A percentile compares a stretch with the other conserved stretches of the same genome.
phyloP scores from a whole-genome alignment of 371 early-diverging fungal genomes.

The Apophysomyces elegans region DNA sequence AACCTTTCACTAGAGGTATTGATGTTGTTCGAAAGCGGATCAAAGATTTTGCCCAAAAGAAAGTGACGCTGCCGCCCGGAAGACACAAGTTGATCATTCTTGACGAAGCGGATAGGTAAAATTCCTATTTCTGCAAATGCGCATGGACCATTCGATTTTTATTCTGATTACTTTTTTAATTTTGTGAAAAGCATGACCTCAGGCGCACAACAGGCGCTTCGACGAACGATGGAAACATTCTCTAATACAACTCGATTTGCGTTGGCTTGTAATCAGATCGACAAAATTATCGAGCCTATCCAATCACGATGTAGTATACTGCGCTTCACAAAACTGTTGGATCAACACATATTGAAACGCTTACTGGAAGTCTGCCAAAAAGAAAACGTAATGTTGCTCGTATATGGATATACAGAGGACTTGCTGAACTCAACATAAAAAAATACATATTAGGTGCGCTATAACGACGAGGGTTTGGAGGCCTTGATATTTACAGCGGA shows the following conservation, averaged over 20 bases:
- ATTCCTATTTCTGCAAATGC: neutral
- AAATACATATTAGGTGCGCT: slow-evolving; percentile 59
- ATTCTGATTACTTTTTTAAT: neutral
- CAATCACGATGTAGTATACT: slow-evolving; percentile 98
- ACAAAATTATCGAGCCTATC: slow-evolving; percentile 99
- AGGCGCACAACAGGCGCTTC: slow-evolving; percentile 96
- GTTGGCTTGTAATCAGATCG: slow-evolving; percentile 96
- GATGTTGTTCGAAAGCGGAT: slow-evolving; percentile 98
- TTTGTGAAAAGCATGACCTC: slow-evolving; percentile 75
- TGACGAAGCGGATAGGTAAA: slow-evolving; percentile 95
- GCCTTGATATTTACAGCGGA: slow-evolving; percentile 96
- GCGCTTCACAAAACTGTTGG: slow-evolving; percentile 81
- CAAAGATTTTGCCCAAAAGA: slow-evolving; percentile 98
- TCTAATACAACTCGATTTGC: slow-evolving; percentile 96
- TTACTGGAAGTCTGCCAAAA: slow-evolving; percentile 81
- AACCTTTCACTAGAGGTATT: slow-evolving; percentile 77
- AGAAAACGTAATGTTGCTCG: slow-evolving; percentile 70
- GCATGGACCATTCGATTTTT: slow-evolving; percentile 10
- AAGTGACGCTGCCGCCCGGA: slow-evolving; percentile 89
- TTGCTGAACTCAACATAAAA: neutral
- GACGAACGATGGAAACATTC: slow-evolving; percentile 98
- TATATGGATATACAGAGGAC: neutral
- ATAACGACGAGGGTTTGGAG: slow-evolving; percentile 87
- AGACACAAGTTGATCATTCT: slow-evolving; percentile 96
- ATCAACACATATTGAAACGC: slow-evolving; percentile 77